Evolutionary conservation across 345 rosid species (phyloP).

Genomic region (Hibiscus trionum): DNA sequence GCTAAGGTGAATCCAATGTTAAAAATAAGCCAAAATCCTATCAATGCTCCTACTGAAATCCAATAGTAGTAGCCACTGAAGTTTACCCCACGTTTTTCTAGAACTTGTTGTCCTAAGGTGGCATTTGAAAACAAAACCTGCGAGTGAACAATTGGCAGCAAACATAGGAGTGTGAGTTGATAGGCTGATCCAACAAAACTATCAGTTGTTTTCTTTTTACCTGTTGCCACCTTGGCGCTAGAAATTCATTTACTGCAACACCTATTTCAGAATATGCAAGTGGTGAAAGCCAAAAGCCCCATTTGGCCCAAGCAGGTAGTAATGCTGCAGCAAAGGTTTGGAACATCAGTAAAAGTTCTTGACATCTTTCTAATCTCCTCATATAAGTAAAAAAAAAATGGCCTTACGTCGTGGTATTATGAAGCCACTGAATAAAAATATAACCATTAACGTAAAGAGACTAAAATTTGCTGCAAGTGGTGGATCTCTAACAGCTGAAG

Average conservation of each 20-base stretch:
- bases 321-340: slow-evolving; percentile 27
- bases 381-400: background rate
- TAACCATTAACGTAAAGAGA: slow-evolving; percentile 13
- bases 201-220: slow-evolving; percentile 13
- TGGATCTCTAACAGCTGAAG: slow-evolving; percentile 27
- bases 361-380: background rate
- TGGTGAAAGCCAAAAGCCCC: slow-evolving; percentile 51
- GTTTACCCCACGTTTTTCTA: slow-evolving; percentile 25
- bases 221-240: slow-evolving; percentile 48
- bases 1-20: slow-evolving; percentile 32
- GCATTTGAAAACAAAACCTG: slow-evolving; percentile 30
- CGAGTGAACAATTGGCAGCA: background rate
- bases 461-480: slow-evolving; percentile 20
- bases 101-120: slow-evolving; percentile 28
- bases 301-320: slow-evolving; percentile 34
- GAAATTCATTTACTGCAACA: slow-evolving; percentile 39
- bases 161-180: background rate
- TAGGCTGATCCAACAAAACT: too few species aligned
- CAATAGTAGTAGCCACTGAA: slow-evolving; percentile 25
- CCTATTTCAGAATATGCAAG: slow-evolving; percentile 38
- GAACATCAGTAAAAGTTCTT: background rate
- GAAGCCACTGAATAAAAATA: slow-evolving; percentile 37
- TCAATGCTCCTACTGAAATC: slow-evolving; percentile 30
- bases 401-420: slow-evolving; percentile 37
- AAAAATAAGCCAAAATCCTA: slow-evolving; percentile 35